A percentile compares a stretch with the other conserved stretches of the same genome.
Conservation (phyloP, 1,139 yeast genomes). For the Cylindricascospora bacillispora region DNA sequence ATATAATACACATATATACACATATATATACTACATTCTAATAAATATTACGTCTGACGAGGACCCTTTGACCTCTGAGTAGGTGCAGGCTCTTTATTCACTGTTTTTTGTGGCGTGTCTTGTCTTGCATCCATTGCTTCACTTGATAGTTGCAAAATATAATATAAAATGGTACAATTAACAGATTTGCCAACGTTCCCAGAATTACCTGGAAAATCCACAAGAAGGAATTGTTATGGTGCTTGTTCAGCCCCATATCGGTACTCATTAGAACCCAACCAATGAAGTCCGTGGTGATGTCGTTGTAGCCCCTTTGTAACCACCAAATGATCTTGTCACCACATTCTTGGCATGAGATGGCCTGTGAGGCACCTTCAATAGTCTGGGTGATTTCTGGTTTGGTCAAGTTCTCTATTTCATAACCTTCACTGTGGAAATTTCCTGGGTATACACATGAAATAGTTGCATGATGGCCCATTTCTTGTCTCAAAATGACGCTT, state of each 20-base stretch:
- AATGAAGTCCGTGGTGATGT: conserved; percentile 68
- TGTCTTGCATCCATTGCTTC: conserved; percentile 33
- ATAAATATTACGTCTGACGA: too few relatives aligned
- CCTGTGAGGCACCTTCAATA: conserved; percentile 75
- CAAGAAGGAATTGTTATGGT: conserved; percentile 47
- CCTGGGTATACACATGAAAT: conserved; percentile 72
- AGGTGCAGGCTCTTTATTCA: too few relatives aligned
- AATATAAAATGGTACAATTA: conserved; percentile 55
- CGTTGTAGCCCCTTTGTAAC: conserved; percentile 55
- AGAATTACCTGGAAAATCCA: conserved; percentile 37
- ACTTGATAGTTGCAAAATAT: conserved; percentile 46
- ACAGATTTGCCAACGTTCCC: conserved; percentile 21
- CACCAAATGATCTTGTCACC: conserved; percentile 46
- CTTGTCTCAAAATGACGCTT: conserved; percentile 71
- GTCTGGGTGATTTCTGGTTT: conserved; percentile 74
- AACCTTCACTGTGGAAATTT: conserved; percentile 84
- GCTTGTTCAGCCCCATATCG: conserved; percentile 42
- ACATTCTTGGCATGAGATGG: conserved; percentile 58
- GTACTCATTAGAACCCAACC: conserved; percentile 73
- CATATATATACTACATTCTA: too few relatives aligned
- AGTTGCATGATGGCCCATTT: conserved; percentile 48
- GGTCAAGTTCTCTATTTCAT: conserved; percentile 60
- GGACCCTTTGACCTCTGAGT: too few relatives aligned
- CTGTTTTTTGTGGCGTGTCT: too few relatives aligned
- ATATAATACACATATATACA: too few relatives aligned